phyloP scores from a whole-genome alignment of 108 stramenopile species.

The Skeletonema tropicum region DNA sequence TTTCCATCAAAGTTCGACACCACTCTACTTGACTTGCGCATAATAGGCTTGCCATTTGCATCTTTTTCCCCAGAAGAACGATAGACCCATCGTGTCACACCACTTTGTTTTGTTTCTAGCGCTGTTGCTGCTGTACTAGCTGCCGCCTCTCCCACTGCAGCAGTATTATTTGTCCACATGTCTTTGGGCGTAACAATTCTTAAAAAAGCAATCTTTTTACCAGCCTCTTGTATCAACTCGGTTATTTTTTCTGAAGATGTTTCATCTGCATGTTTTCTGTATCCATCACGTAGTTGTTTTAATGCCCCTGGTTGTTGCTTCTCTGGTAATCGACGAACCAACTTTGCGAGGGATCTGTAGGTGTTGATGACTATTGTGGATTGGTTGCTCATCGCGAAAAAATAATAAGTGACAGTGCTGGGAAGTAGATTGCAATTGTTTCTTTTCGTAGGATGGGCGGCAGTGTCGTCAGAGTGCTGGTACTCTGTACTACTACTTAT shows the following conservation, averaged over 20 bases:
- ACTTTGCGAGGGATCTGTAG: conserved; percentile 57
- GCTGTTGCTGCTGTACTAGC: conserved; percentile 27
- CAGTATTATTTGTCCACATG: conserved; percentile 1
- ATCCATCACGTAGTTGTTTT: conserved; percentile 59
- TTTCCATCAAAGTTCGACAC: conserved; percentile 77
- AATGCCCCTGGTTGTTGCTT: conserved; percentile 50
- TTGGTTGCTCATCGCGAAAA: conserved; percentile 3
- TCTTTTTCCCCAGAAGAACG: conserved; percentile 44
- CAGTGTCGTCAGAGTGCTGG: no score
- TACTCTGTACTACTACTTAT: no score
- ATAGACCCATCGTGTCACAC: conserved; percentile 53
- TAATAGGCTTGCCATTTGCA: conserved; percentile 38
- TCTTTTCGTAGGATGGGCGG: no score
- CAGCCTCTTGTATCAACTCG: conserved; percentile 63
- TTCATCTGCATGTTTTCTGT: conserved; percentile 48
- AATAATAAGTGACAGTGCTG: background rate
- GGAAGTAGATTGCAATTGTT: background rate
- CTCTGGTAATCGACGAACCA: conserved; percentile 59
- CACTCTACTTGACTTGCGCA: conserved; percentile 50
- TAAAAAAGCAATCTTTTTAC: conserved; percentile 68
- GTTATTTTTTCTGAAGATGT: conserved; percentile 46
- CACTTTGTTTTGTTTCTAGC: conserved; percentile 46
- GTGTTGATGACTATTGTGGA: conserved; percentile 44
- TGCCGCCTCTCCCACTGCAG: conserved; percentile 25
- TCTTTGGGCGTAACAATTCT: conserved; percentile 77